These are phyloP conservation scores for Fragilaria crotonensis DNA, from an alignment of 108 stramenopile genomes.

Conservation along the genomic window DNA sequence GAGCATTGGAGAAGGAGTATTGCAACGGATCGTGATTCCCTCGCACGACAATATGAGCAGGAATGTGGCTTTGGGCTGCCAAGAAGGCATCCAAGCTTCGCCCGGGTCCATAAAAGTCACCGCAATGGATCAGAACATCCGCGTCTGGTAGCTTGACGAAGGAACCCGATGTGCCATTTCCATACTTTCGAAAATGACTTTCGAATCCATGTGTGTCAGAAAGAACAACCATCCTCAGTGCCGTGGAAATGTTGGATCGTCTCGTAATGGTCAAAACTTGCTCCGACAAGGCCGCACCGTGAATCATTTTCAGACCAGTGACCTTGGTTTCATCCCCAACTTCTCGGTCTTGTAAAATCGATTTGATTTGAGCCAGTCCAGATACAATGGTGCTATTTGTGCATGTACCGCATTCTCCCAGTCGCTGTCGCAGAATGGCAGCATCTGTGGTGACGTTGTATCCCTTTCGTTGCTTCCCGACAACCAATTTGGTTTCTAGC, in stretches of 20 bases:
- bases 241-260: constrained; percentile 12
- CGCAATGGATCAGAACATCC: constrained; percentile 66
- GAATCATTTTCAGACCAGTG: no score
- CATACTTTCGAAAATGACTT: constrained; percentile 26
- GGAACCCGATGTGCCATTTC: neutral
- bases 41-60: constrained; percentile 57
- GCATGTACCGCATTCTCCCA: no score
- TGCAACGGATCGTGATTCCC: constrained; percentile 72
- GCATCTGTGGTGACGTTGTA: no score
- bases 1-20: constrained; percentile 41
- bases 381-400: no score
- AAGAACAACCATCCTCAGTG: constrained; percentile 47
- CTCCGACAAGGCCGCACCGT: no score
- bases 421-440: no score
- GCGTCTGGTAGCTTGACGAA: constrained; percentile 39
- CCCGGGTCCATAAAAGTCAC: constrained; percentile 54
- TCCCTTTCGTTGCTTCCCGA: no score
- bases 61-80: constrained; percentile 46
- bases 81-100: constrained; percentile 47
- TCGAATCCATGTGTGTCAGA: constrained; percentile 76
- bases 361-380: no score
- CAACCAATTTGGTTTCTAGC: no score
- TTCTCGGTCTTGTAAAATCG: no score
- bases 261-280: constrained; percentile 1
- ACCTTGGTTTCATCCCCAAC: no score